phyloP scores from a whole-genome alignment of 108 stramenopile genomes.

The Aureococcus anophagefferens region DNA sequence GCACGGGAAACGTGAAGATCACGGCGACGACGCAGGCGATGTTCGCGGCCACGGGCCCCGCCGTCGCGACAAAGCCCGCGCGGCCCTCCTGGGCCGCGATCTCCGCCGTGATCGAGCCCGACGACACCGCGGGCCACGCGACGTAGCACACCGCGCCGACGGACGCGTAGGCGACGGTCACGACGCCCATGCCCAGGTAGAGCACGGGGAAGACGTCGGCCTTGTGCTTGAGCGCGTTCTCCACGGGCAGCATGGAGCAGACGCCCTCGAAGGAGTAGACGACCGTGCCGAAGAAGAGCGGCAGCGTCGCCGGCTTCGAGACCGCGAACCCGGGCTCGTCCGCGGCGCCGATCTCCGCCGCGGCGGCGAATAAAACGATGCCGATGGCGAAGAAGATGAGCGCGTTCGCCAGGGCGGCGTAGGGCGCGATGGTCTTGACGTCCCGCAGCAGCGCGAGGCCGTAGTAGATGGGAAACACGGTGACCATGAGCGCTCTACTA shows the following conservation, averaged over 20 bases:
- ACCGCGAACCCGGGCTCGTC: neutral
- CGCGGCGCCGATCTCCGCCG: neutral
- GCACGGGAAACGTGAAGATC: too few relatives aligned
- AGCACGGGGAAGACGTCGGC: too few relatives aligned
- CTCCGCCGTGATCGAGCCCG: too few relatives aligned
- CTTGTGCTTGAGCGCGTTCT: neutral
- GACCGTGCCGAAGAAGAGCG: conserved; percentile 2
- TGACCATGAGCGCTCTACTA: neutral
- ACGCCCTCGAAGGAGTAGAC: conserved; percentile 13
- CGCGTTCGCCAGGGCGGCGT: neutral
- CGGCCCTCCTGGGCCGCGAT: too few relatives aligned
- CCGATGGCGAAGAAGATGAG: conserved; percentile 1
- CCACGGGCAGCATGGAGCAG: neutral
- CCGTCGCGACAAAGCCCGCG: too few relatives aligned
- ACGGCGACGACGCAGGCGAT: too few relatives aligned
- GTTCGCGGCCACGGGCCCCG: too few relatives aligned
- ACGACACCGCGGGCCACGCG: too few relatives aligned
- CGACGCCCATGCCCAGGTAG: too few relatives aligned
- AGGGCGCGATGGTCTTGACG: neutral
- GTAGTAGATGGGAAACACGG: neutral
- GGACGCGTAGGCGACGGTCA: too few relatives aligned
- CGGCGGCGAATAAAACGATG: neutral
- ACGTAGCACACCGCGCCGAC: too few relatives aligned
- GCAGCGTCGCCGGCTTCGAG: neutral
- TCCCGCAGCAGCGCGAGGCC: neutral